Evolutionary conservation across 768 basidiomycete species (phyloP).

Genomic region (Boletus rufocinnamomeus): DNA sequence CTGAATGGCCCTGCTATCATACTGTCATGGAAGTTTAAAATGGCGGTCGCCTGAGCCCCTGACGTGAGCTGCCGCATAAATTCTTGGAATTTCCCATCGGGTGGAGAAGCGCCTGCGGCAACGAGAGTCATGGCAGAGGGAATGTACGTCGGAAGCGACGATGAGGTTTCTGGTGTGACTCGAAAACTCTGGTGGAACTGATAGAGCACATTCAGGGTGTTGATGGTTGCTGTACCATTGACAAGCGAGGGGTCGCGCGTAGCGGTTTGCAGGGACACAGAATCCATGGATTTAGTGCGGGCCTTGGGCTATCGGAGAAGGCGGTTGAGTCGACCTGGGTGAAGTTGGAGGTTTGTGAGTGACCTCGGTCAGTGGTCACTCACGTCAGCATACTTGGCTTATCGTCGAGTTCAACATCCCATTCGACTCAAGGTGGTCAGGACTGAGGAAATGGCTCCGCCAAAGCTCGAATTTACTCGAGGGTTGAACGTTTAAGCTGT

Average conservation of each 20-base stretch:
- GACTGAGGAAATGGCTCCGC: too few relatives aligned
- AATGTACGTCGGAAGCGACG: constrained; percentile 19
- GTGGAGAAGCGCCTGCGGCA: constrained; percentile 5
- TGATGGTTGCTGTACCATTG: constrained; percentile 3
- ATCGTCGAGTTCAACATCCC: background rate
- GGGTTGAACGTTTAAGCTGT: too few relatives aligned
- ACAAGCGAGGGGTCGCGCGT: background rate
- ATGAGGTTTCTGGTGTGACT: background rate
- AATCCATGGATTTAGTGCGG: background rate
- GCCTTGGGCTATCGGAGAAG: background rate
- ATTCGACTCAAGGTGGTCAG: background rate
- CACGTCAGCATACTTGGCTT: constrained; percentile 8
- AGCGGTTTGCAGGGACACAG: constrained; percentile 10
- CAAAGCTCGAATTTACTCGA: too few relatives aligned
- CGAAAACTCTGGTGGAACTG: background rate
- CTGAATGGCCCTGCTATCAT: constrained; percentile 53
- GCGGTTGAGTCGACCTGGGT: background rate
- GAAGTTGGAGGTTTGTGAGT: background rate
- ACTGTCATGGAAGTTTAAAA: constrained; percentile 46
- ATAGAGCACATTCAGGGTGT: constrained; percentile 15
- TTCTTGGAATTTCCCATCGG: constrained; percentile 2
- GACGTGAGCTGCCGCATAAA: constrained; percentile 36
- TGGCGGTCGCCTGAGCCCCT: constrained; percentile 42
- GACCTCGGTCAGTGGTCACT: constrained; percentile 13
- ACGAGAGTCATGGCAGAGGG: constrained; percentile 16